phyloP scores from a whole-genome alignment of 371 early-diverging fungal genomes.

The Saksenaea oblongispora region DNA sequence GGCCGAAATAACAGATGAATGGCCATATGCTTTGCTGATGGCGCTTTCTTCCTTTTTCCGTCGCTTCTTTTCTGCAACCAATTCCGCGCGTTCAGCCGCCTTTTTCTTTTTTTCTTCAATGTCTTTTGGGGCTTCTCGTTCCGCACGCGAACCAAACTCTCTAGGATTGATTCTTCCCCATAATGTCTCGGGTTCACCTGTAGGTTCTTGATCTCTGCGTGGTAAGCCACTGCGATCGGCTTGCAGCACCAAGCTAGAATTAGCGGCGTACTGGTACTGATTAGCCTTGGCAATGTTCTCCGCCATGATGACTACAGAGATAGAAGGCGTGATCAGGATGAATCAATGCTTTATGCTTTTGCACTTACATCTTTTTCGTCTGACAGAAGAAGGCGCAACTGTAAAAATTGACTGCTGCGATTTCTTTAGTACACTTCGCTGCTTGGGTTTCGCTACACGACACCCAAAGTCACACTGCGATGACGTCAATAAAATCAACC shows the following conservation, averaged over 20 bases:
- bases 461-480: no score
- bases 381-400: constrained; percentile 6
- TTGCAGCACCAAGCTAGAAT: constrained; percentile 91
- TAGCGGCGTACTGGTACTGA: constrained; percentile 92
- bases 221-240: constrained; percentile 83
- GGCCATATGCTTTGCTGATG: constrained; percentile 73
- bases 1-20: constrained; percentile 82
- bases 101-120: constrained; percentile 71
- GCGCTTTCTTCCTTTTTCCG: constrained; percentile 64
- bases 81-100: constrained; percentile 47
- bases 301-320: constrained; percentile 55
- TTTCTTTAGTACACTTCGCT: no score
- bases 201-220: constrained; percentile 91
- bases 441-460: no score
- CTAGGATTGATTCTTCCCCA: constrained; percentile 84
- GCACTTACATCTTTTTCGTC: not conserved
- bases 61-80: constrained; percentile 53
- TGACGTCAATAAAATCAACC: no score
- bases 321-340: not conserved
- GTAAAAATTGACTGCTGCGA: constrained; percentile 1
- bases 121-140: constrained; percentile 66
- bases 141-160: constrained; percentile 85
- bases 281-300: constrained; percentile 74
- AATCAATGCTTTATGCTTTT: not conserved
- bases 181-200: constrained; percentile 94